phyloP scores from a whole-genome alignment of 1,284 basidiomycete species.

The Pholiota adiposa region DNA sequence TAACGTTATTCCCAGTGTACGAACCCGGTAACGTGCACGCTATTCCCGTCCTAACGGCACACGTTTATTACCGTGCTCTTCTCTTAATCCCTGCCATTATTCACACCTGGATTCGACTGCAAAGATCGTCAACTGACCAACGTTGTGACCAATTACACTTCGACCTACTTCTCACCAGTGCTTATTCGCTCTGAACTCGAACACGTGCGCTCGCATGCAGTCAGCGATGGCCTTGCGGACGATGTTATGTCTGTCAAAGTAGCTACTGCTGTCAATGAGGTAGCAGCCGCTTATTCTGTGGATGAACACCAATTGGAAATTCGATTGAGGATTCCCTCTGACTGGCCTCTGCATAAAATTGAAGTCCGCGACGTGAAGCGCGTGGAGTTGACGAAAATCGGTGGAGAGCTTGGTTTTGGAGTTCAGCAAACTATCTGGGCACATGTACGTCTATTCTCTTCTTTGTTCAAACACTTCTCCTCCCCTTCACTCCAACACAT shows the following conservation, averaged over 20 bases:
- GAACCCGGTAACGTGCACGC: constrained; percentile 60
- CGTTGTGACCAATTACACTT: constrained; percentile 80
- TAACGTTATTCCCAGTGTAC: constrained; percentile 51
- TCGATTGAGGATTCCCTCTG: constrained; percentile 82
- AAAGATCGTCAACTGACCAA: constrained; percentile 88
- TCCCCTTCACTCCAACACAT: background rate
- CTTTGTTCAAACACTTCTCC: background rate
- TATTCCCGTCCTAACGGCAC: constrained; percentile 78
- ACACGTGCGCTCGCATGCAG: constrained; percentile 71
- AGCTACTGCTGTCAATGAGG: constrained; percentile 67
- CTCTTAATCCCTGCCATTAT: constrained; percentile 84
- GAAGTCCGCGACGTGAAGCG: constrained; percentile 87
- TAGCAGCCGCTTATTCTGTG: constrained; percentile 82
- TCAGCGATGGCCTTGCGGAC: constrained; percentile 65
- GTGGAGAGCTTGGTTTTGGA: constrained; percentile 96
- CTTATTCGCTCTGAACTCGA: constrained; percentile 86
- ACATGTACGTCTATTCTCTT: constrained; percentile 57
- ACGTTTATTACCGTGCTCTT: constrained; percentile 88
- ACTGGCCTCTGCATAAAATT: constrained; percentile 91
- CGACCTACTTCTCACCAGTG: constrained; percentile 88
- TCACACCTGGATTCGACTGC: constrained; percentile 85
- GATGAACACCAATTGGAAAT: constrained; percentile 97
- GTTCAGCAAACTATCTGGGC: constrained; percentile 92
- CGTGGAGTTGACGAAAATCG: constrained; percentile 87
- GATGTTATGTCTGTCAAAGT: constrained; percentile 87